Evolutionary conservation across 306 rosid genomes (phyloP), one percentile per base, ranked within the genome.

Genomic region (Lathyrus aphaca): DNA sequence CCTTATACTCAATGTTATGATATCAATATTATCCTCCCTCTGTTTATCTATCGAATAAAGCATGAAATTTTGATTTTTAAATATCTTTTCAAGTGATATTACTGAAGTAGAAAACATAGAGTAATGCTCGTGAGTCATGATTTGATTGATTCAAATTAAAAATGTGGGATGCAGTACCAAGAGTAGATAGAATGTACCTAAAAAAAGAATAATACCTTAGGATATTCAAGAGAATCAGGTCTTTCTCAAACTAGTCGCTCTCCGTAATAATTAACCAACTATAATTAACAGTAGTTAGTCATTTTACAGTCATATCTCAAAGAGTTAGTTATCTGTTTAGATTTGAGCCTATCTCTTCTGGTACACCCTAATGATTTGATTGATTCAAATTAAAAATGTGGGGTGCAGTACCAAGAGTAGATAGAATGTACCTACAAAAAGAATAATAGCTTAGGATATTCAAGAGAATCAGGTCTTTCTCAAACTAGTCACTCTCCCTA

Each of bases 41-140:
- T 10, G 1, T 35, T 35, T 7, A 35, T 7, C 10, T 35, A 35
- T 35, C 2, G 0, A 35, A 35, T 35, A 6, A 35, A 42, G 51
- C 71, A 53, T 69, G 38, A 42, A 49, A 62, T 2, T 40, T 51
- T 62, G 50, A 40, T 43, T 37, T 32, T 51, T 50, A 27, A 61
- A 60, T 15, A 25, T 38, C 29, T 50, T 38, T 21, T 40, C 15
- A 13, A 50, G 51, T 49, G 32, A 63, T 50, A 73, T 16, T 13
- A 50, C 44, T 73, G 70, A 49, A 49, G 25, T 49, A 19, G 25
- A 16, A 15, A 49, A 16, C 49, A 44, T 12, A 43, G 49, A 44
- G 49, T 44, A 44, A 48, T 12, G 55, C 10, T 16, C 17, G 25
- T 48, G 11, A 48, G 55, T 48, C 25, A 16, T 21, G 59, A 53